Evolutionary conservation across 2,329 filamentous ascomycete species (phyloP).

Genomic region (Teratosphaeriaceae sp.): DNA sequence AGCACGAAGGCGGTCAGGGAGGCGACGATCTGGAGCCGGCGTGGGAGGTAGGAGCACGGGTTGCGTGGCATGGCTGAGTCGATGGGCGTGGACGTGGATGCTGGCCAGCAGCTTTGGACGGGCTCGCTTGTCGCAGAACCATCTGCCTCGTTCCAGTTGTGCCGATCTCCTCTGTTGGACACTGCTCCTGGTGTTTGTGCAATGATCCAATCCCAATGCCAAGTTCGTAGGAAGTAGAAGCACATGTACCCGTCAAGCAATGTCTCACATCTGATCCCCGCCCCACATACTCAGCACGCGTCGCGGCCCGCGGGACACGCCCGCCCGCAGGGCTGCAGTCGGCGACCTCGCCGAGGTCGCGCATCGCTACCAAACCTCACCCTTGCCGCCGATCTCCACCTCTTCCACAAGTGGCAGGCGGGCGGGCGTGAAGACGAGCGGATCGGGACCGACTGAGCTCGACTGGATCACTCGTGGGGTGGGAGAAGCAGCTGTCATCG

Average conservation of each 20-base stretch:
- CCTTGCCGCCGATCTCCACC: too few relatives aligned
- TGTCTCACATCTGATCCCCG: conserved; percentile 1
- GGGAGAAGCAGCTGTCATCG: too few relatives aligned
- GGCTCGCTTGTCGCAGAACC: neutral
- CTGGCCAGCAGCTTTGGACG: conserved; percentile 4
- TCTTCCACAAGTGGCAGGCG: too few relatives aligned
- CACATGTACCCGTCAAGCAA: too few relatives aligned
- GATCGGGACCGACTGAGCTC: too few relatives aligned
- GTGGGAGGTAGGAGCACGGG: conserved; percentile 36
- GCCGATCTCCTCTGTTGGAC: neutral
- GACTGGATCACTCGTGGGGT: neutral
- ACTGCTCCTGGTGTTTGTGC: too few relatives aligned
- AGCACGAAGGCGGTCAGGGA: conserved; percentile 32
- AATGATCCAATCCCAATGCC: too few relatives aligned
- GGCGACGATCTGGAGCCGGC: conserved; percentile 41
- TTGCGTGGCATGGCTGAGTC: conserved; percentile 22
- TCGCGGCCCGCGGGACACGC: too few relatives aligned
- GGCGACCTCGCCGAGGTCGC: neutral
- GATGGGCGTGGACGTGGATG: neutral
- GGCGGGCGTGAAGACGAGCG: too few relatives aligned
- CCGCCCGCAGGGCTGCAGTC: neutral
- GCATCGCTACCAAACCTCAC: too few relatives aligned
- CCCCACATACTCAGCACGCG: too few relatives aligned
- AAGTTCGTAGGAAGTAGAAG: too few relatives aligned
- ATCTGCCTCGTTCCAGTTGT: neutral